Evolutionary conservation across 805 yeast genomes (phyloP), one percentile per base, ranked within the genome.

Genomic region (Sugiyamaella qingdaonensis): DNA sequence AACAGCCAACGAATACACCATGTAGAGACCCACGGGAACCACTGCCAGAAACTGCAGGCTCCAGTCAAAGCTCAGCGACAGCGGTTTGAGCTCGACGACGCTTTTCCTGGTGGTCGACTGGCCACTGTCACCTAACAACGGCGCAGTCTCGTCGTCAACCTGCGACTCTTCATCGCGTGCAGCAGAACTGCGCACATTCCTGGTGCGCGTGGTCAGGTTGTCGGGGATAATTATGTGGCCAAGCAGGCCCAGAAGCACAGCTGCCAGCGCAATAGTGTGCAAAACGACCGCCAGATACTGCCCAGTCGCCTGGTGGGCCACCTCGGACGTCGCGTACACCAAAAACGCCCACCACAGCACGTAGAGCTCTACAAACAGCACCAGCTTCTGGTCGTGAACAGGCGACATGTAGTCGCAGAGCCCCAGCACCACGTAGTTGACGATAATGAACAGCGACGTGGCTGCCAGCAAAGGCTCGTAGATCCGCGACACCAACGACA

Each of bases 1-100:
- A 54, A 75, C 78, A 4, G 85, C 84, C 35, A 76, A 68, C 52
- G 79, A 77, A 60, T 80, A 77, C n/a, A 83, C 63, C 34, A 84
- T 62, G 33, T 78, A 75, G 2, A 82, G 71, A 1, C 85, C 70
- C 11, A 85, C 49, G 2, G 97, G 96, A 11, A 85, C 88, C 14
- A 85, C 65, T 1, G 83, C 56, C 32, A 87, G 58, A 61, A 80
- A 88, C 66, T 90, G 96, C 14, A 88, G 58, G 13, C 84, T 75
- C 96, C 97, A 90, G 61, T 86, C 95, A 63, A 85, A 88, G 39
- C 84, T 49, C 37, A 35, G 45, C 27, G 46, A 53, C 37, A 34
- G 41, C 10, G 39, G 57, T 42, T 29, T 48, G 37, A 16, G 43
- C 32, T n/a, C 49, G 49, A 43, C 50, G 52, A n/a, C 45, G 24